phyloP scores from a whole-genome alignment of 2,329 filamentous ascomycete species.

The Zymoseptoria brevis region DNA sequence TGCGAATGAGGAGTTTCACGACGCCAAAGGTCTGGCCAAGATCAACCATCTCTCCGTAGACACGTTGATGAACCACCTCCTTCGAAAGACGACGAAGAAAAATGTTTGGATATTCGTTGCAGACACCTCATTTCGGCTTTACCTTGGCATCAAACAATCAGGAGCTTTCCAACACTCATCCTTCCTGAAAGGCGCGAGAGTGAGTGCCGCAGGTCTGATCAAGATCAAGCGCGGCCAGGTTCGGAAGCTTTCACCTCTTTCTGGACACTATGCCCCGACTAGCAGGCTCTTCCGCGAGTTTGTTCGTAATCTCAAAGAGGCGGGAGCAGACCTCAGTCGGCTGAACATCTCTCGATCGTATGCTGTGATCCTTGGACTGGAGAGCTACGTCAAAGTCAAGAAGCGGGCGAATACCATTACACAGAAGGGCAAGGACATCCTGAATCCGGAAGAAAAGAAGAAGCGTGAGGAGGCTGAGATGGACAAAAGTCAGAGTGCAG shows the following conservation, averaged over 20 bases:
- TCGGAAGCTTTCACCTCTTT: conserved; percentile 58
- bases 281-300: conserved; percentile 77
- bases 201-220: conserved; percentile 75
- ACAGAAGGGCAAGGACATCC: conserved; percentile 49
- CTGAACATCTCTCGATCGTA: conserved; percentile 77
- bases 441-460: conserved; percentile 52
- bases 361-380: conserved; percentile 71
- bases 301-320: conserved; percentile 61
- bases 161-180: conserved; percentile 88
- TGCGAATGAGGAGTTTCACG: conserved; percentile 54
- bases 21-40: conserved; percentile 53
- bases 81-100: conserved; percentile 70
- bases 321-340: conserved; percentile 69
- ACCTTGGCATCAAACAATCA: conserved; percentile 81
- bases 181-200: conserved; percentile 74
- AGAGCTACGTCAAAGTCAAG: conserved; percentile 66
- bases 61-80: conserved; percentile 68
- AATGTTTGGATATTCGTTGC: conserved; percentile 93
- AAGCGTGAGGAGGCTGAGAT: conserved; percentile 40
- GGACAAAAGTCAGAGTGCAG: conserved; percentile 54
- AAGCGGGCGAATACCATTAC: conserved; percentile 53
- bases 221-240: conserved; percentile 75
- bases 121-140: conserved; percentile 75
- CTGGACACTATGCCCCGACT: conserved; percentile 78
- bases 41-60: conserved; percentile 61